Percentiles rank a stretch among this genome's conserved stretches.
Conservation (phyloP, 139 green algal genomes). For the Coelastrella sp. region DNA sequence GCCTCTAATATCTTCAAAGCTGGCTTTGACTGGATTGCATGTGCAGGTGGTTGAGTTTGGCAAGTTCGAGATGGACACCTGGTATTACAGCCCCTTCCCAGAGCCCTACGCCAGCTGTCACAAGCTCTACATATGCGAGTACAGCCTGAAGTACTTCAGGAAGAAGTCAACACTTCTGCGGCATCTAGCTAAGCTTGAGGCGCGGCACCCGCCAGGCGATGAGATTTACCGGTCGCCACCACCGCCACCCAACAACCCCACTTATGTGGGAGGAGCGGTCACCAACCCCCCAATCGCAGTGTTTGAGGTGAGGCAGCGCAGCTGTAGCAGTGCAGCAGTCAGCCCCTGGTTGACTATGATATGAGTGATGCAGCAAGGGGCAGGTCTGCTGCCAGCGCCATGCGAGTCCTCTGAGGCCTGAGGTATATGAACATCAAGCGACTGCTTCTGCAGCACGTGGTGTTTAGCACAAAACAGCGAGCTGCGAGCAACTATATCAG, state of each 20-base stretch:
- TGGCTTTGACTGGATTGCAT: not conserved
- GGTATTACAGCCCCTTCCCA: constrained; percentile 98
- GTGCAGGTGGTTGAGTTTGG: constrained; percentile 94
- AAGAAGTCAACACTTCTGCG: constrained; percentile 88
- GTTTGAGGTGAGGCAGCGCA: constrained; percentile 76
- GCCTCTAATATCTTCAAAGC: no score
- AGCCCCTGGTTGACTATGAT: no score
- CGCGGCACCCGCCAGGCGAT: constrained; percentile 91
- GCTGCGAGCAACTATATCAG: not conserved
- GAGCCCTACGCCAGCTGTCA: constrained; percentile 93
- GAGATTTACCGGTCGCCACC: constrained; percentile 88
- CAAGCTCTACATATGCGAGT: constrained; percentile 95
- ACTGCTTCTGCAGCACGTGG: no score
- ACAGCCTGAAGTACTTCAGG: constrained; percentile 91
- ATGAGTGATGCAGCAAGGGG: no score
- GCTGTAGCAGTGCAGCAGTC: not conserved
- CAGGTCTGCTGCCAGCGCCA: no score
- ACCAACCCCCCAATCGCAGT: constrained; percentile 82
- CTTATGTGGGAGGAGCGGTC: constrained; percentile 60
- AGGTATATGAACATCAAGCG: no score
- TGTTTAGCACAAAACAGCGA: no score
- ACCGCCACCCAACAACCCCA: constrained; percentile 60
- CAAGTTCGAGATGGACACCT: constrained; percentile 96
- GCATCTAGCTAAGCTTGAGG: constrained; percentile 93
- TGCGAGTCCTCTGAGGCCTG: no score